These are phyloP conservation scores for Amauroascus verrucosus DNA, from an alignment of 2,329 filamentous ascomycete genomes.

Conservation along the genomic window DNA sequence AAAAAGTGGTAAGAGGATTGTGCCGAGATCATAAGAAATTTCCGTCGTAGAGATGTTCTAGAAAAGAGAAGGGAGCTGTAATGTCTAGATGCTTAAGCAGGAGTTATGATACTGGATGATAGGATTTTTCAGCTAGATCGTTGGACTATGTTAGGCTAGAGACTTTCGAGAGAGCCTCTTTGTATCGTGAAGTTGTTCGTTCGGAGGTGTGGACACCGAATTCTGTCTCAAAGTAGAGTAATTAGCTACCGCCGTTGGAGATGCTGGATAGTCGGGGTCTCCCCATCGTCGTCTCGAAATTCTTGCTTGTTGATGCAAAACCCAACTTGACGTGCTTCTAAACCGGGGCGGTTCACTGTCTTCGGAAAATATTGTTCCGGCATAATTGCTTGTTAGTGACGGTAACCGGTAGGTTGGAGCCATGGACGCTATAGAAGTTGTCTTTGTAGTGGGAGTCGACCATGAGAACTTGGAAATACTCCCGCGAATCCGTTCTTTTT, in stretches of 20 bases:
- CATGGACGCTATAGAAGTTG: conserved; percentile 10
- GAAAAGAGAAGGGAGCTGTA: background rate
- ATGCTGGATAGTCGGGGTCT: conserved; percentile 1
- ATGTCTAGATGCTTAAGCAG: background rate
- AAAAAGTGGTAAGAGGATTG: background rate
- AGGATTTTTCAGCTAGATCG: background rate
- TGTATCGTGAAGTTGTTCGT: background rate
- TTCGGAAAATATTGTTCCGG: conserved; percentile 8
- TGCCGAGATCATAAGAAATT: background rate
- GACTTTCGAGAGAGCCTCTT: background rate
- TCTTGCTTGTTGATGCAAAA: conserved; percentile 14
- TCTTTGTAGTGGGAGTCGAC: conserved; percentile 14
- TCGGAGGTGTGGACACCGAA: background rate
- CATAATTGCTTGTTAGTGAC: conserved; percentile 12
- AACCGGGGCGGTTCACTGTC: conserved; percentile 15
- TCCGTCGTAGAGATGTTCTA: background rate
- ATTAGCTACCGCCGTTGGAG: background rate
- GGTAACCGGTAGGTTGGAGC: conserved; percentile 3
- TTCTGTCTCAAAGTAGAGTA: background rate
- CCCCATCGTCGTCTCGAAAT: conserved; percentile 3
- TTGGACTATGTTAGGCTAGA: background rate
- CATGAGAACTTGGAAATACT: conserved; percentile 15
- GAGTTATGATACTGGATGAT: too few relatives aligned
- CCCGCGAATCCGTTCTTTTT: background rate
- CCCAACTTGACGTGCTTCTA: conserved; percentile 16